A percentile compares a stretch with the other conserved stretches of the same genome.
phyloP scores from a whole-genome alignment of 1,284 basidiomycete species.

The Papiliotrema fonsecae region DNA sequence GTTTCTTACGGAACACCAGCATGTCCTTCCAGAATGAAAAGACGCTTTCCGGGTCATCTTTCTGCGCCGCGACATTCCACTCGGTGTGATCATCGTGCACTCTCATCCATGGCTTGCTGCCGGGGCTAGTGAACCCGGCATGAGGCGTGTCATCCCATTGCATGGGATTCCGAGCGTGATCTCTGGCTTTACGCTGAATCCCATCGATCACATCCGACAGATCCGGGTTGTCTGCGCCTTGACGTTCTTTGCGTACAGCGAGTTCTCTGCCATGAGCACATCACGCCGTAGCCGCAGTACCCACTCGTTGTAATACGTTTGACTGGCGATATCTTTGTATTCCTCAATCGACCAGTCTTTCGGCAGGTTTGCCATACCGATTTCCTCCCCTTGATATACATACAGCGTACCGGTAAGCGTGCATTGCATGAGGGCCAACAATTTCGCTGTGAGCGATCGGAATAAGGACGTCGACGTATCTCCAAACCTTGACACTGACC shows the following conservation, averaged over 20 bases:
- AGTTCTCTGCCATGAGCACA: not conserved
- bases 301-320: constrained; percentile 3
- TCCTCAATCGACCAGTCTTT: constrained; percentile 63
- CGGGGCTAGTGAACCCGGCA: constrained; percentile 60
- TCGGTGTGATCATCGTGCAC: constrained; percentile 62
- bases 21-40: constrained; percentile 59
- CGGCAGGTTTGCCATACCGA: constrained; percentile 66
- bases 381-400: constrained; percentile 65
- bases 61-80: constrained; percentile 60
- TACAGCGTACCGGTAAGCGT: constrained; percentile 64
- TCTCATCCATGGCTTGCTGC: constrained; percentile 64
- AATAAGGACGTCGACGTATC: constrained; percentile 56
- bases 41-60: constrained; percentile 54
- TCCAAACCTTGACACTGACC: constrained; percentile 62
- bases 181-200: constrained; percentile 4
- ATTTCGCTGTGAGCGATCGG: constrained; percentile 58
- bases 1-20: constrained; percentile 54
- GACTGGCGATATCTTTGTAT: constrained; percentile 55
- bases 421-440: constrained; percentile 60
- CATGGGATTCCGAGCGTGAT: constrained; percentile 6
- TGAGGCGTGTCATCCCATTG: constrained; percentile 59
- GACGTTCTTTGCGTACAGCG: not conserved
- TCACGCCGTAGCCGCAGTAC: not conserved
- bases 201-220: constrained; percentile 1
- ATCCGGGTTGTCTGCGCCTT: not conserved